A percentile compares a stretch with the other conserved stretches of the same genome.
Conservation (phyloP, 108 stramenopile genomes). For the Nannochloropsis salina region DNA sequence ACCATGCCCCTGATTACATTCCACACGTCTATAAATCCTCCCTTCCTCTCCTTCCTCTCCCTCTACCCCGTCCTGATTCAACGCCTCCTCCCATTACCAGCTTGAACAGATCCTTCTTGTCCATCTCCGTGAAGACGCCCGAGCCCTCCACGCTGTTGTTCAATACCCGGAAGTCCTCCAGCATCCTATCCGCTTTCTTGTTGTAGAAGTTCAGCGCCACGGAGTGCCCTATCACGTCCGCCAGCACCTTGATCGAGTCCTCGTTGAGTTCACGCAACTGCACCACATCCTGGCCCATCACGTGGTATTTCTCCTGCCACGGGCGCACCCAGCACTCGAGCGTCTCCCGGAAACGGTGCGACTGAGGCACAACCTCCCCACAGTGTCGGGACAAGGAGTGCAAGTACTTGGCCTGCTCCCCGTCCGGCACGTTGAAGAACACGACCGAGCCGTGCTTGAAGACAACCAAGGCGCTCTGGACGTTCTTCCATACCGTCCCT, state of each 20-base stretch:
- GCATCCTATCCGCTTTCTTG: conserved; percentile 15
- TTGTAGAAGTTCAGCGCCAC: conserved; percentile 13
- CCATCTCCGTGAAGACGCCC: conserved; percentile 3
- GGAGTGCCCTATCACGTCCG: background rate
- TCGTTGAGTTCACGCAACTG: background rate
- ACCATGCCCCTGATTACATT: background rate
- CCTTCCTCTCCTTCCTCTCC: background rate
- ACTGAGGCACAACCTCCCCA: background rate
- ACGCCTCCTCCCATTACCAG: background rate
- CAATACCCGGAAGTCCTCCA: conserved; percentile 8
- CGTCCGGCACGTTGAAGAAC: background rate
- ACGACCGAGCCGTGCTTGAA: conserved; percentile 17
- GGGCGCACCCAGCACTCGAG: background rate
- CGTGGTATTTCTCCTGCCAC: conserved; percentile 15
- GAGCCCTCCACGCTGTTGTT: conserved; percentile 9
- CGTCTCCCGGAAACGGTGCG: background rate
- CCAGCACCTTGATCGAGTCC: conserved; percentile 13
- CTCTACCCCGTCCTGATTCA: background rate
- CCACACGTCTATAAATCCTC: background rate
- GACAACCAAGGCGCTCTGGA: background rate
- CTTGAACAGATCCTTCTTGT: conserved; percentile 20
- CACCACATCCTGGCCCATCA: conserved; percentile 14
- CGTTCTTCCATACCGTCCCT: background rate
- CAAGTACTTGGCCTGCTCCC: conserved; percentile 12
- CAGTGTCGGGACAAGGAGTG: background rate